A percentile compares a stretch with the other conserved stretches of the same genome.
Conservation (phyloP, 495 filamentous ascomycete species). For the Ascobolus immersus region DNA sequence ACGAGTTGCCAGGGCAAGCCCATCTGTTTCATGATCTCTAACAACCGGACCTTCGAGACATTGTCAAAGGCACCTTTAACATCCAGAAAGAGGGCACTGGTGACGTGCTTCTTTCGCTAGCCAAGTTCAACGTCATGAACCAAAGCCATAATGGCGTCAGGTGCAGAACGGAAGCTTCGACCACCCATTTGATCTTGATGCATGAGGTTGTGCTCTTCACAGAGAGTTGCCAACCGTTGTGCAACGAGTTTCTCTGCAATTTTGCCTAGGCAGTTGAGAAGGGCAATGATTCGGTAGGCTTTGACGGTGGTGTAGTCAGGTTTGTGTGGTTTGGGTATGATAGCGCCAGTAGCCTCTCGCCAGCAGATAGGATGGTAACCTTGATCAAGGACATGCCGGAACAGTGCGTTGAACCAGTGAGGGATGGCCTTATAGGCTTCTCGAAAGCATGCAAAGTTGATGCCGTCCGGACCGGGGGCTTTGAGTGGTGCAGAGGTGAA, state of each 20-base stretch:
- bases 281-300: conserved; percentile 8
- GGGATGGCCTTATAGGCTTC: not conserved
- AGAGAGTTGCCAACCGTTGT: no score
- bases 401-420: not conserved
- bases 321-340: conserved; percentile 11
- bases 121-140: no score
- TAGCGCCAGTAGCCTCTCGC: conserved; percentile 7
- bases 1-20: no score
- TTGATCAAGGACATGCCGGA: not conserved
- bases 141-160: no score
- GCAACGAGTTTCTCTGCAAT: no score
- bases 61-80: no score
- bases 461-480: conserved; percentile 1
- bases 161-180: no score
- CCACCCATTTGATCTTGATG: not conserved
- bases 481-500: conserved; percentile 1
- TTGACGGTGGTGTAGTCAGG: conserved; percentile 9
- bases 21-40: no score
- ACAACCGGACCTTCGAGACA: no score
- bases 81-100: no score
- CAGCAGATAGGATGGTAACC: conserved; percentile 10
- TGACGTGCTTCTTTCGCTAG: no score
- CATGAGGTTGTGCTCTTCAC: not conserved
- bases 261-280: not conserved
- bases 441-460: conserved; percentile 1